phyloP scores from a whole-genome alignment of 805 yeast species.

The Sugiyamaella marilandica region DNA sequence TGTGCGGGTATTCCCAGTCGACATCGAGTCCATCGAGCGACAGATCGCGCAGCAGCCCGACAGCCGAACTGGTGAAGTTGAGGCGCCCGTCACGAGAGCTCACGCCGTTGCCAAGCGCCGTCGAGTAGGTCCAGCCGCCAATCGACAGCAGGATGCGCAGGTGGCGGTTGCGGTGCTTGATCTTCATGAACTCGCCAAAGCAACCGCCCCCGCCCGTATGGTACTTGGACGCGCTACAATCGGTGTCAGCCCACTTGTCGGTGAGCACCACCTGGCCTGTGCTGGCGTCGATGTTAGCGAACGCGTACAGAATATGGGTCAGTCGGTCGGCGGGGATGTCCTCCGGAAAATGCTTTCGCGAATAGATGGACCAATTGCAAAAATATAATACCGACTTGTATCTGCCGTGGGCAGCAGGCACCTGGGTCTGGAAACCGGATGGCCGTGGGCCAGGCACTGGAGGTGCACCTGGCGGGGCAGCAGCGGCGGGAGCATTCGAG shows the following conservation, averaged over 20 bases:
- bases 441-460: neutral
- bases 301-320: conserved; percentile 76
- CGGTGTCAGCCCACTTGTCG: conserved; percentile 62
- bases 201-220: conserved; percentile 39
- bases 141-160: conserved; percentile 65
- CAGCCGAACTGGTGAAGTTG: conserved; percentile 48
- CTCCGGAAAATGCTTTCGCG: conserved; percentile 51
- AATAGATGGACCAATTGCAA: conserved; percentile 59
- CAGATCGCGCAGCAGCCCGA: conserved; percentile 44
- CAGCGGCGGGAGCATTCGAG: too few relatives aligned
- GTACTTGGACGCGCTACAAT: conserved; percentile 15
- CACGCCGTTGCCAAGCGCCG: conserved; percentile 44
- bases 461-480: neutral
- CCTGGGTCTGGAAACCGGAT: neutral
- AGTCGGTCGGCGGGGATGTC: conserved; percentile 55
- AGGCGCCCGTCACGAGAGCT: conserved; percentile 37
- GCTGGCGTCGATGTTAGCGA: conserved; percentile 51
- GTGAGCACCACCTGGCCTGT: conserved; percentile 52
- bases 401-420: neutral
- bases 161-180: conserved; percentile 40
- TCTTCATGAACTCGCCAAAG: conserved; percentile 43
- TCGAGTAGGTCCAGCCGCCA: conserved; percentile 71
- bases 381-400: conserved; percentile 22
- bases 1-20: conserved; percentile 89
- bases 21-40: conserved; percentile 88